Base-by-base conservation (phyloP, 1,284 basidiomycete genomes). In the Moesziomyces sp. region DNA sequence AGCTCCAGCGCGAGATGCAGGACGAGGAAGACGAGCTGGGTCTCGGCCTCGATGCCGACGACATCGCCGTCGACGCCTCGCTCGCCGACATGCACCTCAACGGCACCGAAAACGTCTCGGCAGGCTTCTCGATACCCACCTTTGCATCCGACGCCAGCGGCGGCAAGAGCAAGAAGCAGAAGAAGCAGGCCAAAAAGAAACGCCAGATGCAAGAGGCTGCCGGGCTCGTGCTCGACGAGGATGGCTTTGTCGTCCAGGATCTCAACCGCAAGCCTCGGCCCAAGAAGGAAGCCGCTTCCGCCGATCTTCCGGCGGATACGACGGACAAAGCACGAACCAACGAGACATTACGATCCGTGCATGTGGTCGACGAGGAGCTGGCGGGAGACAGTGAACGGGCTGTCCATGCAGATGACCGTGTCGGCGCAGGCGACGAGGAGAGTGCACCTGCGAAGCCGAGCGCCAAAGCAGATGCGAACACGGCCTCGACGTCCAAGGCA, bases 11-110 rank as follows among this genome's bases (percentile, higher is more conserved):
- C 60, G 88, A 92, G 82, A 95, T 97, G 90, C 82, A 88, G 74
- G 86, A 87, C 58, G 93, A 97, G 77, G 88, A 93, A 64, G 89
- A 90, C 74, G 89, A 89, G 64, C 84, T 94, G 11, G 89, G 87
- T 1, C 64, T 77, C 3, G 71, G 63, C 5, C 46, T 64, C n/a
- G 69, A 61, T 23, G 66, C 30, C 4, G 66, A 66, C 26, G 66
- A 67, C 19, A 61, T 57, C 28, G 58, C 62, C 40, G 60, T 67
- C 16, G 73, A 66, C 19, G 59, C 51, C 5, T 56, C 58, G 14
- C 23, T 77, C 48, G 55, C 52, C n/a, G 74, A 59, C n/a, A 56
- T 61, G 58, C 60, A 71, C 21, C 34, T 70, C 16, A 34, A 52
- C n/a, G 59, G 49, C 38, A 47, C 53, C 13, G 35, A 14, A 18